These are phyloP conservation scores for Parascedosporium putredinis DNA, from an alignment of 2,329 filamentous ascomycete species.

Conservation along the genomic window DNA sequence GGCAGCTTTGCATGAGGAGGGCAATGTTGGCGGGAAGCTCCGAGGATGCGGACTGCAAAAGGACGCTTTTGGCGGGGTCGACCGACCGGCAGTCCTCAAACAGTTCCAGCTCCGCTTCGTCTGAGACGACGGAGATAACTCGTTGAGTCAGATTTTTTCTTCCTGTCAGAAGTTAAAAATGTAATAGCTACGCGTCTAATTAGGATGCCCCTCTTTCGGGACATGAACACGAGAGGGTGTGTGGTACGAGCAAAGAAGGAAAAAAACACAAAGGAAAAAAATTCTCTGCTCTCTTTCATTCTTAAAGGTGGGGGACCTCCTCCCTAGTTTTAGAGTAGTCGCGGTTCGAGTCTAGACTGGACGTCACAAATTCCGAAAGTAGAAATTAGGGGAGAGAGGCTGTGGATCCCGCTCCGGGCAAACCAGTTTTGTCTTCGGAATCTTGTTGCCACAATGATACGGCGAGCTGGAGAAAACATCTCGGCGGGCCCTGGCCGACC, in stretches of 20 bases:
- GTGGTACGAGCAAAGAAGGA: no score
- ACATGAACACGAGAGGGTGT: no score
- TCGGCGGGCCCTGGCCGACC: no score
- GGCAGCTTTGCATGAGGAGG: background rate
- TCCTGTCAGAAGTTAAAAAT: no score
- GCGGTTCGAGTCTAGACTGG: background rate
- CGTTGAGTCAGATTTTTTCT: no score
- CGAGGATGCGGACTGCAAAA: no score
- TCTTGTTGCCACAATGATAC: background rate
- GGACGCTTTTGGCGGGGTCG: background rate
- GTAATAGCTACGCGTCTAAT: no score
- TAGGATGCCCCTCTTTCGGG: no score
- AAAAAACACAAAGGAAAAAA: no score
- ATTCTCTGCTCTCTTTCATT: no score
- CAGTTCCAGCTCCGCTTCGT: background rate
- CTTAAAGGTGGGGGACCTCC: no score
- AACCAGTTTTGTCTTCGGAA: background rate
- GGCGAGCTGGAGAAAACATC: background rate
- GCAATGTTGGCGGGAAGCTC: background rate
- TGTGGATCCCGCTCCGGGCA: background rate
- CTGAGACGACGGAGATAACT: background rate
- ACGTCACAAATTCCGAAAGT: background rate
- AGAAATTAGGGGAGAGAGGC: background rate
- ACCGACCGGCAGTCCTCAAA: background rate
- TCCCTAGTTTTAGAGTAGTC: no score